phyloP scores from a whole-genome alignment of 2,329 filamentous ascomycete species.

The Hymenoscyphus linearis region DNA sequence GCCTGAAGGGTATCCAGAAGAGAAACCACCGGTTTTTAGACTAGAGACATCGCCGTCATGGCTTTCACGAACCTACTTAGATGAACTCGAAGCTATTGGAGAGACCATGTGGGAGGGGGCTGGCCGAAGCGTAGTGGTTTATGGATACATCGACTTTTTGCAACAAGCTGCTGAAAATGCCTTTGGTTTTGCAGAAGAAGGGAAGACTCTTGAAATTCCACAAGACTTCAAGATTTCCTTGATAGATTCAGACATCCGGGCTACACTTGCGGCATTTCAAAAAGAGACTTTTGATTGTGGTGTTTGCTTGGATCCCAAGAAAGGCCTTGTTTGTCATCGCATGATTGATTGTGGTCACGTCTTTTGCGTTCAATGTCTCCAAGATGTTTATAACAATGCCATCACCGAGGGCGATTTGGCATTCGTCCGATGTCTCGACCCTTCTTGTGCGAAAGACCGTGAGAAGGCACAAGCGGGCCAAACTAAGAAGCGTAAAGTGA shows the following conservation, averaged over 20 bases:
- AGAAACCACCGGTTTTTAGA: constrained; percentile 44
- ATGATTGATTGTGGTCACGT: constrained; percentile 84
- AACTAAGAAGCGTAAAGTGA: constrained; percentile 51
- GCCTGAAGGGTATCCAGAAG: constrained; percentile 53
- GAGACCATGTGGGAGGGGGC: constrained; percentile 56
- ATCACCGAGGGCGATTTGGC: constrained; percentile 81
- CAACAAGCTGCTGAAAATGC: constrained; percentile 53
- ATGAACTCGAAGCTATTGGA: constrained; percentile 46
- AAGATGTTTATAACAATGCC: constrained; percentile 83
- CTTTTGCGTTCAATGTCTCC: constrained; percentile 82
- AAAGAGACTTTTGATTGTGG: constrained; percentile 82
- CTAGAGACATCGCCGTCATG: constrained; percentile 53
- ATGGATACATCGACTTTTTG: constrained; percentile 58
- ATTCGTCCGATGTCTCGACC: constrained; percentile 73
- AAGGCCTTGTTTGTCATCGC: constrained; percentile 73
- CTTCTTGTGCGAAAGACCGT: constrained; percentile 67
- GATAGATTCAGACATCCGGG: constrained; percentile 71
- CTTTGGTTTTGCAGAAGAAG: constrained; percentile 50
- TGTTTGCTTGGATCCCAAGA: constrained; percentile 88
- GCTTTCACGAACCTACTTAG: constrained; percentile 46
- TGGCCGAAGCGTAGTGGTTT: constrained; percentile 54
- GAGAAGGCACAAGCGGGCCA: constrained; percentile 19
- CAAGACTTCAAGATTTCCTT: constrained; percentile 62
- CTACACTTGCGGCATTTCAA: constrained; percentile 71
- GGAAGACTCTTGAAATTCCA: constrained; percentile 46